Base-by-base conservation (phyloP, 768 basidiomycete genomes). In the Kwoniella pini region DNA sequence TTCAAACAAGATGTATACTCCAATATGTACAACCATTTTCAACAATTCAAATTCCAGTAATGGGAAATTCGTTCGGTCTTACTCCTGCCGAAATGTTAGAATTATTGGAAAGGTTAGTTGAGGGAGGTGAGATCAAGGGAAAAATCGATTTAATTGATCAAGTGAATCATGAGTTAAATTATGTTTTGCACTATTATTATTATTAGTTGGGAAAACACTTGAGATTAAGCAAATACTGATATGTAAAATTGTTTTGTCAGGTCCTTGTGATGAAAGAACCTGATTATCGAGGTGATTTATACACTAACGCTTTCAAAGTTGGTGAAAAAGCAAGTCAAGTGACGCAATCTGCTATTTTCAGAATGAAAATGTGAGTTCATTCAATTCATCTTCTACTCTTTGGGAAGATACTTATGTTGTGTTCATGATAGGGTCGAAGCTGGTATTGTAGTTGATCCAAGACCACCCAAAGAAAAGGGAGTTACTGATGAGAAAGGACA, bases 1-100 rank as follows among this genome's bases (percentile, higher is more conserved):
- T 97, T 77, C 86, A 85, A 39, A 86, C 88, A 66, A 86, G 85
- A 60, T 87, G 91, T 0, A 82, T 97, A 49, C 81, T 85, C n/a
- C 84, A 91, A 48, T 97, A 94, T 79, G 92, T 96, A 82, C 84
- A 87, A 68, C 94, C 94, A 0, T 98, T 93, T 77, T 83, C 88
- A 26, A 85, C 89, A 9, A 90, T 96, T 74, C 83, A 85, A 42
- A 83, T 97, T 27, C 86, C 87, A 42, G 84, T 88, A 33, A 94
- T 96, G 90, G 86, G 88, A 36, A 76, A 79, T 2, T 91, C 92
- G 10, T 95, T 97, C 70, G 93, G 92, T 2, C 88, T 89, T 86
- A 81, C 82, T 0, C 79, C 89, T 6, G 85, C 85, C 2, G 84
- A 87, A 61, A 85, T 90, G 28, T 87, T 90, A 75, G 79, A 80